Base-by-base conservation (phyloP, 257 asterid genomes). In the Ajuga chamaepitys region DNA sequence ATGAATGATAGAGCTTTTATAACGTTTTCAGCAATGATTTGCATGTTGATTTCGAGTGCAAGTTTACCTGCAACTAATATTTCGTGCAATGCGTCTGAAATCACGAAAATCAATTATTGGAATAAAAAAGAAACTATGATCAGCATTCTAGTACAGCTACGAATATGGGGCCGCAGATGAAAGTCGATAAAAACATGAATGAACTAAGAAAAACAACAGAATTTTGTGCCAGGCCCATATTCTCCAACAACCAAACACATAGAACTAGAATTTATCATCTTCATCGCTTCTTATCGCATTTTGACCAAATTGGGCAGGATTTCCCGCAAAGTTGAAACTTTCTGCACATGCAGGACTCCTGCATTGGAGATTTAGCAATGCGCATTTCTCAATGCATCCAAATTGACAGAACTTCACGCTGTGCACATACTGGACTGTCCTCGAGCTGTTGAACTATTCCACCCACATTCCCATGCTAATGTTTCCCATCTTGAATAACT, bases 401-500 rank as follows among this genome's bases (percentile, higher is more conserved):
- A 85, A 92, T 67, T 92, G 98, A 62, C 97, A 92, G 74, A 86
- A 92, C 82, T 83, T 92, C 80, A 86, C 75, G 85, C 93, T 89
- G 64, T 92, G 97, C 63, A 80, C 80, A 42, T 92, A 92, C 26
- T 87, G 78, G 16, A 89, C 91, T 2, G 77, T 77, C 68, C 54
- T 82, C 30, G 93, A 68, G 70, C 71, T 74, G 82, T 89, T 92
- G 78, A 79, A 89, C 73, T 81, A 76, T 71, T 89, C 88, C 24
- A 92, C 97, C 98, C 98, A 92, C 97, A 83, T 85, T 72, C 98
- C 97, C 95, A 92, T 87, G 90, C 95, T 89, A 70, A 92, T 95
- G 24, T 89, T 95, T 79, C 89, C 98, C 97, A 89, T 92, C 81
- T 92, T 92, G 82, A 92, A 92, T 73, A 92, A 74, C 95, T 89